Base-by-base conservation (phyloP, 176 grass and related monocot species). In the Lolium multiflorum region DNA sequence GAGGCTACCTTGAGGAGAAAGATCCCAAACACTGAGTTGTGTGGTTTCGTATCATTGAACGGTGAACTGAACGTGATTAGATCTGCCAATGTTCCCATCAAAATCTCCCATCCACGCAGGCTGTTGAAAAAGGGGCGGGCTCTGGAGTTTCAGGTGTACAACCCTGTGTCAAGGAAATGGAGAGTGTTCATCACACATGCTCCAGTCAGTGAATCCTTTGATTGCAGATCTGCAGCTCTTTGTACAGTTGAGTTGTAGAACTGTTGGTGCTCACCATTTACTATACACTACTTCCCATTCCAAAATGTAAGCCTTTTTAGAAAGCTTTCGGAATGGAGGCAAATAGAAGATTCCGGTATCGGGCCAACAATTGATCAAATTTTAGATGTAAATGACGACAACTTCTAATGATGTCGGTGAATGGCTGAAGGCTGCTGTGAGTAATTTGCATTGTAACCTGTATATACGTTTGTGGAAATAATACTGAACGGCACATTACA, bases 81-180 rank as follows among this genome's bases (percentile, higher is more conserved):
- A 77, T 87, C 87, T 81, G 64, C 80, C 83, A 82, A 83, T 73
- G 56, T 80, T 56, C 72, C 59, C 76, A 21, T 63, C 5, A 83
- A 90, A 69, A 49, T 28, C 1, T 68, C 52, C 56, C 74, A 91
- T 80, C 49, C 58, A 4, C 76, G 89, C 73, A 89, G 83, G 77
- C 77, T 51, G 9, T 58, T 26, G 14, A 98, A 93, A 87, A 95
- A 72, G 78, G 83, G 82, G 57, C 5, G 76, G 14, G 64, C 67
- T 54, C 24, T 95, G 48, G 95, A 95, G 51, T 87, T 95, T 75
- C 95, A 98, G 77, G 88, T 93, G 14, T 98, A 98, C 66, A 95
- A 91, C 56, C 89, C 91, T 35, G 46, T 67, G 50, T 81, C 81
- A 46, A 93, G 83, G 77, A 90, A 90, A 81, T 98, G 95, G 95